Base-by-base conservation (phyloP, 1,284 basidiomycete species). In the Cryptococcus depauperatus region DNA sequence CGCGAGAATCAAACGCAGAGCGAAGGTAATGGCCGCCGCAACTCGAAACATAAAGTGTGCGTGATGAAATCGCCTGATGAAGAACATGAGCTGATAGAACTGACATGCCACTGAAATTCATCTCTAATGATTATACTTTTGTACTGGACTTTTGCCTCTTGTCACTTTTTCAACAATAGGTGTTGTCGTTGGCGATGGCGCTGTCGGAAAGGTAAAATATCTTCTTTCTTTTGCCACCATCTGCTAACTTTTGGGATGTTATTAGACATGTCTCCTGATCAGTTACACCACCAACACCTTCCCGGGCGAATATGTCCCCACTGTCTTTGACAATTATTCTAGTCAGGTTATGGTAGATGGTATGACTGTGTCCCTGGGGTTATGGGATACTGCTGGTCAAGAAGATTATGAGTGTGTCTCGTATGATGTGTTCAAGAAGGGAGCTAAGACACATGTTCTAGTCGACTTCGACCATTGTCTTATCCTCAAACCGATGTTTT, bases 401-500 rank as follows among this genome's bases (percentile, higher is more conserved):
- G 92, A 97, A 71, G 91, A 96, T 76, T 73, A 73, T 57, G 71
- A 73, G 67, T 70, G 51, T 52, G 66, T 61, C n/a, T 7, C 10
- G 18, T n/a, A n/a, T n/a, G n/a, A n/a, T n/a, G n/a, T n/a, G n/a
- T n/a, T n/a, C n/a, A n/a, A n/a, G n/a, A n/a, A n/a, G n/a, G n/a
- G n/a, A n/a, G n/a, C n/a, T n/a, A n/a, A n/a, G n/a, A n/a, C n/a
- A 27, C 14, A 16, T 23, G 14, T 26, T 21, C 19, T 72, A 95
- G 98, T 73, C 86, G 95, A 47, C 84, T 99, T 61, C 85, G 95
- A 59, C 95, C 95, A 43, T 79, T 98, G 55, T 93, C 89, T 52
- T 99, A 99, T 75, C 95, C 95, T 7, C 95, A 98, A 73, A 98
- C 95, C 43, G 95, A 99, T 69, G 91, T 99, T 30, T 98, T 99